Percentiles rank a stretch among this genome's conserved stretches.
These are phyloP conservation scores for Cyathus striatus DNA, from an alignment of 768 basidiomycete genomes.

Conservation along the genomic window DNA sequence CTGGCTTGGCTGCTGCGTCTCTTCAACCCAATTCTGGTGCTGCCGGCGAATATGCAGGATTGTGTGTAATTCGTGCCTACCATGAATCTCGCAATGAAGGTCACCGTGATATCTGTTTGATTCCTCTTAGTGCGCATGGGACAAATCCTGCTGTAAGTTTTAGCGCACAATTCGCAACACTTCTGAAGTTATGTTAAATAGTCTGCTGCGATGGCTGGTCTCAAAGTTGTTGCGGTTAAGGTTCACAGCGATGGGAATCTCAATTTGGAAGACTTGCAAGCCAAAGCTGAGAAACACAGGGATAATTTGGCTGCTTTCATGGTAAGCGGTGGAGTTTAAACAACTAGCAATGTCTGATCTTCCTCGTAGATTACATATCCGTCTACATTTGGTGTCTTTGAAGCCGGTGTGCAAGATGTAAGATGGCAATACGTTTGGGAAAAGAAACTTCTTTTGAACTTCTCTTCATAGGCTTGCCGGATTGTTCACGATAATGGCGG, in stretches of 20 bases:
- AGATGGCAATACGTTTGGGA: slow-evolving; percentile 8
- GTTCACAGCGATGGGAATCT: slow-evolving; percentile 82
- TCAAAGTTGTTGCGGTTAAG: slow-evolving; percentile 96
- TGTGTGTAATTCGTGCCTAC: slow-evolving; percentile 91
- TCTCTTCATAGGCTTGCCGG: slow-evolving; percentile 62
- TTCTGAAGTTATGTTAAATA: slow-evolving; percentile 25
- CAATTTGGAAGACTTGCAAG: slow-evolving; percentile 79
- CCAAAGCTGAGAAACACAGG: slow-evolving; percentile 88
- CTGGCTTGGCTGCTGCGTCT: slow-evolving; percentile 93
- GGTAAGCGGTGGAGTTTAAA: slow-evolving; percentile 37
- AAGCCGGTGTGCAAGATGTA: slow-evolving; percentile 79
- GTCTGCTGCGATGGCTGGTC: slow-evolving; percentile 96
- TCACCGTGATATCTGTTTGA: slow-evolving; percentile 86
- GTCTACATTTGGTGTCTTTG: slow-evolving; percentile 97
- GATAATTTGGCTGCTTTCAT: slow-evolving; percentile 94
- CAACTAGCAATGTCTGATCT: slow-evolving; percentile 2
- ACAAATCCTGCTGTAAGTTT: slow-evolving; percentile 91
- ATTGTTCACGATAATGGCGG: slow-evolving; percentile 95
- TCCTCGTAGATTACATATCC: slow-evolving; percentile 84
- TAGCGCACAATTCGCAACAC: not conserved
- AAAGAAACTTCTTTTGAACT: slow-evolving; percentile 1
- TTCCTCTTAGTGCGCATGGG: slow-evolving; percentile 95
- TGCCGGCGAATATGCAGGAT: slow-evolving; percentile 95
- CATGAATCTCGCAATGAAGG: slow-evolving; percentile 84
- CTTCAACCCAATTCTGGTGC: slow-evolving; percentile 99